A percentile compares a stretch with the other conserved stretches of the same genome.
Conservation (phyloP, 352 stramenopile genomes). For the Pythium aphanidermatum region DNA sequence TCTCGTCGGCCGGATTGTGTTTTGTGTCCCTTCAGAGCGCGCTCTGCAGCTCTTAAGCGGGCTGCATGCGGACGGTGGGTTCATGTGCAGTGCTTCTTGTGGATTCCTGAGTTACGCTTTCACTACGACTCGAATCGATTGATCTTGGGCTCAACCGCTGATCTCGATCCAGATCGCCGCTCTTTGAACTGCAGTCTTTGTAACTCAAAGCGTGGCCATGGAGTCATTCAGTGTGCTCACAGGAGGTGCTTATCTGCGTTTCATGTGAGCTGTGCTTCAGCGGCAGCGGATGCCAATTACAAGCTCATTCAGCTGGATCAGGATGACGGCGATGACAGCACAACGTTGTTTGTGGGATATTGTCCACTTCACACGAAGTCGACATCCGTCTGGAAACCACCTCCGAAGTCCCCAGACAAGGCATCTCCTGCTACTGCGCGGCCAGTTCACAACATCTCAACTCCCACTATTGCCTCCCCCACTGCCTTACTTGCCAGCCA, state of each 20-base stretch:
- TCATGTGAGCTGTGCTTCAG: conserved; percentile 72
- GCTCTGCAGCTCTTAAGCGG: conserved; percentile 40
- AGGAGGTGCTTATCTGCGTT: conserved; percentile 68
- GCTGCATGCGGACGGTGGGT: conserved; percentile 68
- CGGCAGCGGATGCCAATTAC: conserved; percentile 43
- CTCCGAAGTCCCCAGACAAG: background rate
- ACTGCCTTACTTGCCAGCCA: conserved; percentile 49
- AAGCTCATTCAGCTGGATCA: conserved; percentile 49
- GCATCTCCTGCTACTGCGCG: background rate
- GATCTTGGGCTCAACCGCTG: conserved; percentile 36
- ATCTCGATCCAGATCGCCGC: conserved; percentile 52
- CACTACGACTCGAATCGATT: conserved; percentile 27
- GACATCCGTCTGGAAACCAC: conserved; percentile 10
- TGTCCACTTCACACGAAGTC: conserved; percentile 53
- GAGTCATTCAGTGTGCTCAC: conserved; percentile 76
- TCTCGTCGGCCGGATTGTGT: too few relatives aligned
- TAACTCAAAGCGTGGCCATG: conserved; percentile 42
- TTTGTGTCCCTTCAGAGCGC: conserved; percentile 58
- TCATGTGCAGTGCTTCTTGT: conserved; percentile 83
- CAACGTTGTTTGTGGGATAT: conserved; percentile 64
- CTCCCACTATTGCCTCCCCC: conserved; percentile 25
- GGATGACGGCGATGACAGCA: conserved; percentile 18
- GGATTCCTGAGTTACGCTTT: conserved; percentile 72
- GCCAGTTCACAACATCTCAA: background rate
- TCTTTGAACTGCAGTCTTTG: conserved; percentile 67